A percentile compares a stretch with the other conserved stretches of the same genome.
These are phyloP conservation scores for Clavispora carvajalis DNA, from an alignment of 805 yeast species.

Conservation along the genomic window DNA sequence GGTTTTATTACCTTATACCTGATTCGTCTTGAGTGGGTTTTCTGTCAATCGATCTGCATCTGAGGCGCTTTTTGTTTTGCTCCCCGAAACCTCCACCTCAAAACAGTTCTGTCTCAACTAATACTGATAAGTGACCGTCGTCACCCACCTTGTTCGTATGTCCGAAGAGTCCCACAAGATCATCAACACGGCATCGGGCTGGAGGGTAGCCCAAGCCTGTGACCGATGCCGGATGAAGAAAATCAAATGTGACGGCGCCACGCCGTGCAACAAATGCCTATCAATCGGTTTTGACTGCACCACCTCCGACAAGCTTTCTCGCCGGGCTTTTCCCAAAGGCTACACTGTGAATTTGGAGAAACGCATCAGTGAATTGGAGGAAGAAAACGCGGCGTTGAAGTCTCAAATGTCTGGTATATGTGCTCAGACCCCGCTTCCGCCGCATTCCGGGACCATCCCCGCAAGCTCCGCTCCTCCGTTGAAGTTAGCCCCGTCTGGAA, in stretches of 20 bases:
- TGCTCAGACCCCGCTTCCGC: constrained; percentile 19
- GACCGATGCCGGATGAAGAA: constrained; percentile 75
- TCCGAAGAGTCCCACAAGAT: constrained; percentile 24
- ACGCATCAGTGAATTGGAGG: constrained; percentile 56
- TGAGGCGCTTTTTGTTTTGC: too few relatives aligned
- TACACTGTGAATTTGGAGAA: constrained; percentile 72
- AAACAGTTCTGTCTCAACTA: too few relatives aligned
- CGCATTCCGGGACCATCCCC: constrained; percentile 14
- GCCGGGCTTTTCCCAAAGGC: constrained; percentile 78
- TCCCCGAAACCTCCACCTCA: too few relatives aligned
- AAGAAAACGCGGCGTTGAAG: constrained; percentile 26
- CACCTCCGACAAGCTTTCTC: constrained; percentile 65
- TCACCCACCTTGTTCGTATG: background rate
- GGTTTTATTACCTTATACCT: background rate
- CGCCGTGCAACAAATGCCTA: constrained; percentile 66
- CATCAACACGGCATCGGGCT: constrained; percentile 34
- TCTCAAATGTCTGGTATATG: background rate
- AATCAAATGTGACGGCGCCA: constrained; percentile 68
- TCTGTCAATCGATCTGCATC: too few relatives aligned
- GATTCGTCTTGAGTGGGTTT: background rate
- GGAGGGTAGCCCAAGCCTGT: constrained; percentile 74
- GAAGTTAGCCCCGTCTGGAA: background rate
- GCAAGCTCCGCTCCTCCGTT: background rate
- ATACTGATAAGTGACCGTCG: too few relatives aligned
- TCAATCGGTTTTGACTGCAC: constrained; percentile 64